Conservation (phyloP, 176 grass and related monocot species). For the Hordeum marinum region DNA sequence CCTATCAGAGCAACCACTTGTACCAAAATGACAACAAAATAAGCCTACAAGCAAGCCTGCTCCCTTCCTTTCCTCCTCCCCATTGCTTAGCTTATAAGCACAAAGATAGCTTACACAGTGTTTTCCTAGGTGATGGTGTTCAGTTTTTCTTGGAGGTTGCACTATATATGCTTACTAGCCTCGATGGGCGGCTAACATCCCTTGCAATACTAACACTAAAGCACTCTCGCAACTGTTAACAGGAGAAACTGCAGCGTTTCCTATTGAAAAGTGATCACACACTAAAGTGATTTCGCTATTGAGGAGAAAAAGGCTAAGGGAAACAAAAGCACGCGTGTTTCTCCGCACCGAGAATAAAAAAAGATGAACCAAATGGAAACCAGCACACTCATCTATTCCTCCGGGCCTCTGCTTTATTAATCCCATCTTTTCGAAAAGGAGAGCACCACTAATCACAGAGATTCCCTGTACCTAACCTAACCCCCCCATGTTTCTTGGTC, state of each 20-base stretch:
- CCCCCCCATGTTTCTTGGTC: constrained; percentile 30
- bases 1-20: neutral
- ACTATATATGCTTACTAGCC: neutral
- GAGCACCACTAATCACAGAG: constrained; percentile 35
- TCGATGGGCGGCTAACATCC: neutral
- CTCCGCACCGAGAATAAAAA: constrained; percentile 26
- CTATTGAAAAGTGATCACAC: constrained; percentile 15
- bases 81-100: neutral
- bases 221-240: constrained; percentile 11
- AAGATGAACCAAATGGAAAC: constrained; percentile 23
- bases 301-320: constrained; percentile 42
- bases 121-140: neutral
- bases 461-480: constrained; percentile 49
- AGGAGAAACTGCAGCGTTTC: constrained; percentile 11
- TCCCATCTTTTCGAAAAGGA: constrained; percentile 45
- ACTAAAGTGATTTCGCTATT: constrained; percentile 24
- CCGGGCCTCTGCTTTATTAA: constrained; percentile 30
- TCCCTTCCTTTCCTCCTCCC: neutral
- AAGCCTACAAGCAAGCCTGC: neutral
- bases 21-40: neutral
- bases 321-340: neutral
- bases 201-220: constrained; percentile 33
- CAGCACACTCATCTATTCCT: constrained; percentile 6
- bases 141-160: constrained; percentile 15
- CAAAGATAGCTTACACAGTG: neutral